These are phyloP conservation scores for Trichoderma arundinaceum DNA, from an alignment of 2,329 filamentous ascomycete species.

Conservation along the genomic window DNA sequence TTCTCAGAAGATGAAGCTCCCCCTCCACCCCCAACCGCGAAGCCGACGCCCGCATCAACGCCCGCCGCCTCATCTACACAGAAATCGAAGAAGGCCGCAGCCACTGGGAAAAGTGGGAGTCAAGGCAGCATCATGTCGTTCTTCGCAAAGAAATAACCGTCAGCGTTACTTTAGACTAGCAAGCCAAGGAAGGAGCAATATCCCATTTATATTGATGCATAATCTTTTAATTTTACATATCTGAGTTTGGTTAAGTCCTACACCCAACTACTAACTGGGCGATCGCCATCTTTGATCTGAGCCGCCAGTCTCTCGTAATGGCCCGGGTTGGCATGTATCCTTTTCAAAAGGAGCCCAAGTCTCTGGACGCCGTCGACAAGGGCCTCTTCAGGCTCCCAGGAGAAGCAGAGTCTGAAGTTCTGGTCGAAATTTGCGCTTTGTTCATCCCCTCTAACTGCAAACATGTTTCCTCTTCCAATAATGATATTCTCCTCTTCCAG, in stretches of 20 bases:
- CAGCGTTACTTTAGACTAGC: not conserved
- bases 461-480: conserved; percentile 71
- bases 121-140: conserved; percentile 92
- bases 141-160: conserved; percentile 75
- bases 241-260: not conserved
- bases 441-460: conserved; percentile 67
- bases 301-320: conserved; percentile 37
- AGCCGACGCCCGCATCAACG: conserved; percentile 55
- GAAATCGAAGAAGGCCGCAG: conserved; percentile 59
- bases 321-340: conserved; percentile 41
- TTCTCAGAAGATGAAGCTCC: conserved; percentile 87
- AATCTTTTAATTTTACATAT: not conserved
- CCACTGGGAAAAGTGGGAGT: conserved; percentile 56
- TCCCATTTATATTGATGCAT: not conserved
- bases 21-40: conserved; percentile 53
- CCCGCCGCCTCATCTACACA: conserved; percentile 53
- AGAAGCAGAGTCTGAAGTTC: conserved; percentile 70
- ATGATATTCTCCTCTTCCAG: conserved; percentile 68
- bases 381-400: conserved; percentile 71
- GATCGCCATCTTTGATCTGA: not conserved
- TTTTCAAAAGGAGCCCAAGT: conserved; percentile 56
- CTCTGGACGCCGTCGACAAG: conserved; percentile 71
- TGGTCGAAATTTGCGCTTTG: conserved; percentile 60
- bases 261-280: conserved; percentile 21
- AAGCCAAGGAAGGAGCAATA: not conserved